Conservation (phyloP, 176 grass and related monocot genomes). For the Triticum urartu region DNA sequence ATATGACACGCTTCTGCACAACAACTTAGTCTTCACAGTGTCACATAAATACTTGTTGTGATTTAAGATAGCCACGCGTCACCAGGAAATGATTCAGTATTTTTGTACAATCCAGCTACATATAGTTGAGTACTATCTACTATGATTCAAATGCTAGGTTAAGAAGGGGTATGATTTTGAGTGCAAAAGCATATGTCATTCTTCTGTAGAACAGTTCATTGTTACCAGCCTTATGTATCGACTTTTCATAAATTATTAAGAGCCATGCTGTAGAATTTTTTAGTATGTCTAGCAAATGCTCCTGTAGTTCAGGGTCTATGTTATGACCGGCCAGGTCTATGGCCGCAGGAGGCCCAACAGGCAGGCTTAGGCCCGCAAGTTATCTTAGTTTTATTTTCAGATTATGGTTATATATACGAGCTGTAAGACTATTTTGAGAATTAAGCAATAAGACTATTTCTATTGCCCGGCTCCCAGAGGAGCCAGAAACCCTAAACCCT, state of each 20-base stretch:
- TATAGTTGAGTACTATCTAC: conserved; percentile 43
- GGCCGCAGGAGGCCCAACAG: too few relatives aligned
- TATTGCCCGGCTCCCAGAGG: too few relatives aligned
- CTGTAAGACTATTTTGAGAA: too few relatives aligned
- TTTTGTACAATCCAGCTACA: conserved; percentile 41
- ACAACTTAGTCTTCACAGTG: not conserved
- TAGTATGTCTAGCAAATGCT: not conserved
- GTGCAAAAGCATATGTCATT: not conserved
- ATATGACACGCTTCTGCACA: not conserved
- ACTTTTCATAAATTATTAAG: not conserved
- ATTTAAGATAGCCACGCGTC: not conserved
- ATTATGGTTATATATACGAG: too few relatives aligned
- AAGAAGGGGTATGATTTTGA: conserved; percentile 33
- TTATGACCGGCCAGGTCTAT: too few relatives aligned
- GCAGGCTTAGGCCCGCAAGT: too few relatives aligned
- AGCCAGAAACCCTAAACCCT: too few relatives aligned
- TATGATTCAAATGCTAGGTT: conserved; percentile 45
- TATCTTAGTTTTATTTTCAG: too few relatives aligned
- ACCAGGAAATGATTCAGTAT: conserved; percentile 50
- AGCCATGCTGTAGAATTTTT: not conserved
- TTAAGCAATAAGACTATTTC: too few relatives aligned
- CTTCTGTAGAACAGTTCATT: not conserved
- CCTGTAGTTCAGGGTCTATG: not conserved
- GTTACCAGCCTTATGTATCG: not conserved
- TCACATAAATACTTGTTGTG: not conserved